A percentile compares a stretch with the other conserved stretches of the same genome.
Evolutionary conservation across 495 filamentous ascomycete species (phyloP).

Genomic region (Aspergillus avenaceus): DNA sequence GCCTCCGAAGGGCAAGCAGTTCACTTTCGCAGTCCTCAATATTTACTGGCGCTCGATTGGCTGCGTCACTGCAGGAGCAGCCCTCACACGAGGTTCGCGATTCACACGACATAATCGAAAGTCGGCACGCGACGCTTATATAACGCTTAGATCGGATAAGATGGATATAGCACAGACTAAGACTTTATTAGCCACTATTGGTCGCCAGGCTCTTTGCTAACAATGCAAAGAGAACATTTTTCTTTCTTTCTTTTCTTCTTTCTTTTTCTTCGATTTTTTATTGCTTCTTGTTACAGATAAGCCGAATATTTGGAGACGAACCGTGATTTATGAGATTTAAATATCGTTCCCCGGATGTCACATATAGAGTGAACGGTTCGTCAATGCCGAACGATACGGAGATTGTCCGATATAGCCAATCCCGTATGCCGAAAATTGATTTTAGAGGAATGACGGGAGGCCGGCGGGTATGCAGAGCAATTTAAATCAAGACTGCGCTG

Average conservation of each 20-base stretch:
- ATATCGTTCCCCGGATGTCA: background rate
- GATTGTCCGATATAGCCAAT: slow-evolving; percentile 10
- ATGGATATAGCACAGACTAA: background rate
- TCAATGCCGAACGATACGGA: slow-evolving; percentile 9
- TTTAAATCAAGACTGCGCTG: background rate
- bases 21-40: slow-evolving; percentile 41
- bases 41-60: slow-evolving; percentile 13
- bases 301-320: background rate
- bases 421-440: slow-evolving; percentile 1
- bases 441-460: background rate
- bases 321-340: background rate
- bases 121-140: background rate
- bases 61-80: slow-evolving; percentile 31
- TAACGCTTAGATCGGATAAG: background rate
- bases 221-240: too few relatives aligned
- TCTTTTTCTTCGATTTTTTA: background rate
- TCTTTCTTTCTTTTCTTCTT: background rate
- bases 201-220: too few relatives aligned
- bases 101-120: slow-evolving; percentile 28
- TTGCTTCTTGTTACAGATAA: background rate
- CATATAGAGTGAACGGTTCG: background rate
- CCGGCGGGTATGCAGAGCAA: background rate
- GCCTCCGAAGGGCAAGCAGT: slow-evolving; percentile 31
- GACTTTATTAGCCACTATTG: background rate
- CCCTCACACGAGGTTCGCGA: slow-evolving; percentile 32